Evolutionary conservation across 2,329 filamentous ascomycete species (phyloP), one percentile per base, ranked within the genome.

Genomic region (Didymella pinodella): DNA sequence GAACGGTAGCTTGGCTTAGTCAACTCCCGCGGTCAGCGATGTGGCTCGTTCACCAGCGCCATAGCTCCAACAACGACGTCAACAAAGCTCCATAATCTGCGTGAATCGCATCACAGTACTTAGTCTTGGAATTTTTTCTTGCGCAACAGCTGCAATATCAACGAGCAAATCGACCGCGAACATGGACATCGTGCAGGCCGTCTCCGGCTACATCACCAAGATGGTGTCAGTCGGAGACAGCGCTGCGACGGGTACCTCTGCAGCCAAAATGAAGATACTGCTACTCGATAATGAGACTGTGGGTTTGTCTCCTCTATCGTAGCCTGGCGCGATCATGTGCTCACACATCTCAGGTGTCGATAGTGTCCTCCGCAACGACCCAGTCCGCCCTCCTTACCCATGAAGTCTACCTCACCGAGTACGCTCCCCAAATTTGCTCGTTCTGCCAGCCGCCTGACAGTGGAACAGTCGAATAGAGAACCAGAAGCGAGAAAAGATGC

Each of bases 241-340:
- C 73, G 83, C 87, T 68, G 83, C 87, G 48, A 82, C 87, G 54
- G 86, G 86, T 61, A 85, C 87, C 44, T 84, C 89, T 49, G 89
- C 91, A 22, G 86, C 91, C 41, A 98, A 97, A 83, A 99, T 99
- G 95, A 99, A 99, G 87, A 95, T 98, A 61, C 82, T 99, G 57
- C 83, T 99, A 64, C 83, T 99, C 69, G 95, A 99, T 78, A 90
- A 87, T 79, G 95, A 98, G 79, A 99, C 95, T 66, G 88, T 88
- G 81, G 77, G 85, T 82, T 76, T 80, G 79, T 80, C 73, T 71
- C 48, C 73, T 76, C 73, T 60, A 71, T 70, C 73, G 66, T 44
- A 41, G 10, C 25, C n/a, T 8, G 14, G 11, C 14, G 31, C 16
- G 41, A 40, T 7, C 36, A 43, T 31, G 34, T 46, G n/a, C 67